Conservation (phyloP, 148 eudicot species). For the Camellia lanceoleosa region DNA sequence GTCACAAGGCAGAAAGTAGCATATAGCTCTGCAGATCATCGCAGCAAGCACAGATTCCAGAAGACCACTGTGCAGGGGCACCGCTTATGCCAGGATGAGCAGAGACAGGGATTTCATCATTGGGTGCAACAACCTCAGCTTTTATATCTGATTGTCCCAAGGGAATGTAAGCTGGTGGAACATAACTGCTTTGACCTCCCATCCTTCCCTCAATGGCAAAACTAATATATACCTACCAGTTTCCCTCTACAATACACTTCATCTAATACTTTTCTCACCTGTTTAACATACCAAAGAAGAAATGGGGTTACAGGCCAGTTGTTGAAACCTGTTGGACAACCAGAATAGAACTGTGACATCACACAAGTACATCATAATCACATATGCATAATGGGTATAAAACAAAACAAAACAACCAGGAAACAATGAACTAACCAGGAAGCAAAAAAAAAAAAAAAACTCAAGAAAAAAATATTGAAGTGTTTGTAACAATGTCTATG, state of each 20-base stretch:
- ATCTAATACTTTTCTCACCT: background rate
- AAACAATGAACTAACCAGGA: too few relatives aligned
- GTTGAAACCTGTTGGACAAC: too few relatives aligned
- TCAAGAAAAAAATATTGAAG: too few relatives aligned
- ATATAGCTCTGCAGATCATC: conserved; percentile 95
- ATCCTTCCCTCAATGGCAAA: conserved; percentile 19
- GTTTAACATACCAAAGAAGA: background rate
- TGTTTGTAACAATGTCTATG: too few relatives aligned
- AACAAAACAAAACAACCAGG: too few relatives aligned
- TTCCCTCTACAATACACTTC: background rate
- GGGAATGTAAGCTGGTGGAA: conserved; percentile 79
- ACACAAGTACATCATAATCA: too few relatives aligned
- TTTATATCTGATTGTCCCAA: conserved; percentile 58
- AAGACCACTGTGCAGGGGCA: conserved; percentile 65
- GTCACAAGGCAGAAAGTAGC: conserved; percentile 71
- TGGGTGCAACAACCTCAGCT: conserved; percentile 25
- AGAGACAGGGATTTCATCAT: conserved; percentile 22
- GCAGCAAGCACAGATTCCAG: conserved; percentile 96
- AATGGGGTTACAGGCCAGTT: background rate
- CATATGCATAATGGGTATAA: too few relatives aligned
- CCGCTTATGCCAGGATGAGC: conserved; percentile 10
- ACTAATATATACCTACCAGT: background rate
- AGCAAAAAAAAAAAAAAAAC: too few relatives aligned
- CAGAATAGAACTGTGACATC: too few relatives aligned
- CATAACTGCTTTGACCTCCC: conserved; percentile 53